Base-by-base conservation (phyloP, 352 stramenopile species). In the Pythium volutum region DNA sequence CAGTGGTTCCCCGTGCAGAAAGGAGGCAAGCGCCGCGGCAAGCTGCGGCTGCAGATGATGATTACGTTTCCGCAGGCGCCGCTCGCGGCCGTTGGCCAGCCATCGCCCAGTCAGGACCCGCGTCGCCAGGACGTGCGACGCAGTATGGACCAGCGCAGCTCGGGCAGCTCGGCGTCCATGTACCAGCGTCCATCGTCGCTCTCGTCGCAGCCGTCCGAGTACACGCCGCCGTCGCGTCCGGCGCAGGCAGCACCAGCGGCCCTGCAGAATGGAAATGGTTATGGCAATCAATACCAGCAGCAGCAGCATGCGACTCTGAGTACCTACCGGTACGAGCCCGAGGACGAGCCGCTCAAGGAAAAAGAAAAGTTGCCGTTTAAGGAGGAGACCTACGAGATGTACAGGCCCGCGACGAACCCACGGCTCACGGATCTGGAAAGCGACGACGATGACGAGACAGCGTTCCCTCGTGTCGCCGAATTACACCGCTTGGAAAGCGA, bases 1-100 rank as follows among this genome's bases (percentile, higher is more conserved):
- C 71, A 82, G 62, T 86, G 77, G 69, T 84, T 84, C 61, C 76
- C 69, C 4, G 50, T 84, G 46, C 60, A 76, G 34, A 76, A 81
- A 45, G 73, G 74, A 27, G 74, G 75, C 59, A 88, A 86, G 56
- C 49, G 71, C 8, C 74, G 76, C 2, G 77, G 75, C 29, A 75
- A 75, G 34, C 71, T 87, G 34, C 77, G 73, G 6, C 57, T 85
- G 5, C 70, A 76, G 69, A 63, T 82, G 48, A 65, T 57, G 57
- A 34, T 70, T 45, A 58, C 52, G 51, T 65, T 53, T 34, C 31
- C 60, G 25, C 31, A 52, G 54, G 15, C 59, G 12, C 31, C 51
- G 3, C n/a, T 45, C 15, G 4, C 27, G 7, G 29, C 29, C 18
- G 33, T 59, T 11, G 49, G 49, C 51, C 59, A 49, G 50, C 58